A percentile compares a stretch with the other conserved stretches of the same genome.
These are phyloP conservation scores for Yamadazyma phyllophila DNA, from an alignment of 805 yeast genomes.

Conservation along the genomic window DNA sequence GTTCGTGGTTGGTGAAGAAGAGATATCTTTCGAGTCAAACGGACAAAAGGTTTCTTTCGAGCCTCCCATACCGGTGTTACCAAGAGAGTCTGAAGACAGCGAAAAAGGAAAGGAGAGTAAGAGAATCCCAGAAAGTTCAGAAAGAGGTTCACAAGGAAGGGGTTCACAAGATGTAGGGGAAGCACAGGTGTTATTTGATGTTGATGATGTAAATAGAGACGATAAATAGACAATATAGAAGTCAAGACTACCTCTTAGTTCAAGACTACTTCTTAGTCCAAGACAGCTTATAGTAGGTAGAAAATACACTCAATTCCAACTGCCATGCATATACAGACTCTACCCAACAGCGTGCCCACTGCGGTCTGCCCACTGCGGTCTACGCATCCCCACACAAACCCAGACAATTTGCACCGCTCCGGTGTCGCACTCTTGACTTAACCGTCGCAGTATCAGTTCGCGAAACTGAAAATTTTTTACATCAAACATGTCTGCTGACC, in stretches of 20 bases:
- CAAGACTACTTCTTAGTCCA: too few species aligned
- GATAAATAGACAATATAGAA: neutral
- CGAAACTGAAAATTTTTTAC: slow-evolving; percentile 9
- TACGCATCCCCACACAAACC: too few species aligned
- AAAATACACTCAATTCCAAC: too few species aligned
- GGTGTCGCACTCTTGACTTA: too few species aligned
- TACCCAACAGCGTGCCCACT: too few species aligned
- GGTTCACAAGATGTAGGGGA: neutral
- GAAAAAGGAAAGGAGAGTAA: neutral
- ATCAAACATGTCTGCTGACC: slow-evolving; percentile 79
- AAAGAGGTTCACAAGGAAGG: too few species aligned
- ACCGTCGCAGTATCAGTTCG: neutral
- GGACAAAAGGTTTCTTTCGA: slow-evolving; percentile 3
- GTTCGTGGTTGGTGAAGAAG: slow-evolving; percentile 19
- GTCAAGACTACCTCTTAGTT: neutral
- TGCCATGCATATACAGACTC: too few species aligned
- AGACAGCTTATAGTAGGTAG: too few species aligned
- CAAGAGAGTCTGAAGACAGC: neutral
- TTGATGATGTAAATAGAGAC: neutral
- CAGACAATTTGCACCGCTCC: too few species aligned
- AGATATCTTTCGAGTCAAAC: slow-evolving; percentile 4
- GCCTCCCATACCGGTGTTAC: slow-evolving; percentile 11
- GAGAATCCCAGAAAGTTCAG: too few species aligned
- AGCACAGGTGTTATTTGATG: neutral
- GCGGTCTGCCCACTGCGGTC: too few species aligned